Evolutionary conservation across 129 eudicot genomes (phyloP).

Genomic region (Cynara cardunculus): DNA sequence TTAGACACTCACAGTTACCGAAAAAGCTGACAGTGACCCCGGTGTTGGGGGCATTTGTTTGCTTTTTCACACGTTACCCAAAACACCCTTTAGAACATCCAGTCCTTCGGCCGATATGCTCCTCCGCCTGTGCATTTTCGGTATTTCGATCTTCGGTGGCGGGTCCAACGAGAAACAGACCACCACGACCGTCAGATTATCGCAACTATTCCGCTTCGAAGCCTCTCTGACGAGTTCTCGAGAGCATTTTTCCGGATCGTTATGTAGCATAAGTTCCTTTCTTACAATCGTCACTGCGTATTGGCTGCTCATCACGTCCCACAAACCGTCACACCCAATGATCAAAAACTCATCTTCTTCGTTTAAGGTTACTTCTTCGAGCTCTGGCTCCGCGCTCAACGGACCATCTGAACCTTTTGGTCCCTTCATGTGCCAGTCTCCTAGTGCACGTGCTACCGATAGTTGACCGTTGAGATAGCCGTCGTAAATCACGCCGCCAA

Average conservation of each 20-base stretch:
- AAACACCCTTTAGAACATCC: conserved; percentile 57
- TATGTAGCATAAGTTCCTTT: conserved; percentile 56
- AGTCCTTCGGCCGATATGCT: conserved; percentile 70
- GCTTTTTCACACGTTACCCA: conserved; percentile 30
- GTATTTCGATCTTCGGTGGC: conserved; percentile 52
- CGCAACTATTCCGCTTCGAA: conserved; percentile 50
- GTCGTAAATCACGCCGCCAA: conserved; percentile 60
- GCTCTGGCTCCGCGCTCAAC: conserved; percentile 59
- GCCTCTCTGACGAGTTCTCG: conserved; percentile 51
- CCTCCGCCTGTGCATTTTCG: conserved; percentile 39
- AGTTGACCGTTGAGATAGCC: conserved; percentile 69
- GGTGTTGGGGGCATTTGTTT: neutral
- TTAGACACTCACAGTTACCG: neutral
- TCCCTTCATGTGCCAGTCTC: conserved; percentile 79
- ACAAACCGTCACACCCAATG: conserved; percentile 65
- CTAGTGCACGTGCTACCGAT: conserved; percentile 69
- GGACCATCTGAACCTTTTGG: conserved; percentile 50
- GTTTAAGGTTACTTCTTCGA: conserved; percentile 38
- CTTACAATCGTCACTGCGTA: conserved; percentile 59
- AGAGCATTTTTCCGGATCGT: conserved; percentile 57
- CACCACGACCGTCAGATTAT: conserved; percentile 59
- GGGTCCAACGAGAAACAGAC: conserved; percentile 62
- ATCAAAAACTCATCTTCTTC: conserved; percentile 71
- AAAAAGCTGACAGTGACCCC: neutral
- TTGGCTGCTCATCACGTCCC: conserved; percentile 78